These are phyloP conservation scores for Diplodia scrobiculata DNA, from an alignment of 2,329 filamentous ascomycete genomes.

Conservation along the genomic window DNA sequence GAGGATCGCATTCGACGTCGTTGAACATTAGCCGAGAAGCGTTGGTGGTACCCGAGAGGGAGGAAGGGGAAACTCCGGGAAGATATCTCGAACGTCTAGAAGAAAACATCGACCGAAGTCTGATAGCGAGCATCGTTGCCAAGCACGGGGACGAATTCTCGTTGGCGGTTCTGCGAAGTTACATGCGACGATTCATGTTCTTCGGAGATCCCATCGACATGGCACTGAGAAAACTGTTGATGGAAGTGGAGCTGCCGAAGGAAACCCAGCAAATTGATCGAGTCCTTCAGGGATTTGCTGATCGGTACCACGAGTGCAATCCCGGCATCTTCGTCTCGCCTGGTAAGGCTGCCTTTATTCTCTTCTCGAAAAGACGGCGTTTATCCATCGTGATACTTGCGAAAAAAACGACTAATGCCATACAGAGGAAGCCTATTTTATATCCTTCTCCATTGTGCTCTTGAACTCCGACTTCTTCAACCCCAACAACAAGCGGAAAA, in stretches of 20 bases:
- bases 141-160: constrained; percentile 86
- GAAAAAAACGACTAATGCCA: constrained; percentile 33
- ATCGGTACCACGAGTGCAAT: constrained; percentile 97
- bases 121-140: constrained; percentile 81
- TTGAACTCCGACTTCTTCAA: constrained; percentile 99
- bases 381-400: not conserved
- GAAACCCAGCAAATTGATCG: constrained; percentile 98
- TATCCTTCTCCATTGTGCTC: constrained; percentile 94
- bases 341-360: constrained; percentile 44
- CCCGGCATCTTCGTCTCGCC: constrained; percentile 88
- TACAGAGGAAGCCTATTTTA: constrained; percentile 90
- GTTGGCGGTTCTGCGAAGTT: constrained; percentile 81
- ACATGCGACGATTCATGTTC: constrained; percentile 92
- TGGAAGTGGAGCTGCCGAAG: constrained; percentile 94
- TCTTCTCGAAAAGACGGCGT: not conserved
- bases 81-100: constrained; percentile 86
- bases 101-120: constrained; percentile 74
- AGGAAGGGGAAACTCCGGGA: constrained; percentile 85
- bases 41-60: constrained; percentile 70
- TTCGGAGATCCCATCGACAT: constrained; percentile 98
- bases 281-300: constrained; percentile 89
- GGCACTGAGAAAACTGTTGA: constrained; percentile 90
- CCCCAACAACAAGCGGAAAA: constrained; percentile 99
- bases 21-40: constrained; percentile 74
- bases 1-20: constrained; percentile 79